Evolutionary conservation across 1,284 basidiomycete genomes (phyloP), one percentile per base, ranked within the genome.

Genomic region (Cutaneotrichosporon dermatis): DNA sequence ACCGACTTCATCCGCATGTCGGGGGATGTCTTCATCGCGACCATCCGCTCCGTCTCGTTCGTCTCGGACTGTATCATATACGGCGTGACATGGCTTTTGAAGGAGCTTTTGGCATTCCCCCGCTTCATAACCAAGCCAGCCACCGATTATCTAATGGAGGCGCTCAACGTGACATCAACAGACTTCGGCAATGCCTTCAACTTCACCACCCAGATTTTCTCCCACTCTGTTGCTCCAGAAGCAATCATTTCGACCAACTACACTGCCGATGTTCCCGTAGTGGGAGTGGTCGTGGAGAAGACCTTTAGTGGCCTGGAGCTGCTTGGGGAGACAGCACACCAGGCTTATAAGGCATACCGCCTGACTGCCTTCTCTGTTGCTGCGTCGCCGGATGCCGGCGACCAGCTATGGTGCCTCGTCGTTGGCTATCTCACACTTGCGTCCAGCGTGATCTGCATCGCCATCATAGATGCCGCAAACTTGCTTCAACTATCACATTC

Each of bases 11-110:
- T 60, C 4, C 66, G 54, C 40, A 43, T 60, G 5, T 48, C 84
- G 34, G 81, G 85, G 3, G 88, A 94, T 66, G 83, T 91, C 34
- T 76, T 90, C 51, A 16, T 40, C 52, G 94, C 92, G n/a, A 92
- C 96, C 72, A 78, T 82, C 11, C 83, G 85, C 34, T 81, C 85
- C 3, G 88, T 94, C 65, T 83, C 92, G 34, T 75, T 90, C 50
- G 71, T 92, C 51, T 94, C 92, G 12, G 92, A 96, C 72, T 78
- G 81, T 6, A 72, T 85, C 46, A 79, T 85, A 6, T 83, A 83
- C 49, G 15, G 52, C 12, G 33, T 16, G 34, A 33, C 42, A 10
- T 42, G 54, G 62, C 65, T 88, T 37, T 60, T 88, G 25, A 74
- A 80, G 15, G 80, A 82, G 2, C 66, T 76, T 0, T 58, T 77